A percentile compares a stretch with the other conserved stretches of the same genome.
Conservation (phyloP, 371 early-diverging fungal genomes). For the Mortierella sp. region DNA sequence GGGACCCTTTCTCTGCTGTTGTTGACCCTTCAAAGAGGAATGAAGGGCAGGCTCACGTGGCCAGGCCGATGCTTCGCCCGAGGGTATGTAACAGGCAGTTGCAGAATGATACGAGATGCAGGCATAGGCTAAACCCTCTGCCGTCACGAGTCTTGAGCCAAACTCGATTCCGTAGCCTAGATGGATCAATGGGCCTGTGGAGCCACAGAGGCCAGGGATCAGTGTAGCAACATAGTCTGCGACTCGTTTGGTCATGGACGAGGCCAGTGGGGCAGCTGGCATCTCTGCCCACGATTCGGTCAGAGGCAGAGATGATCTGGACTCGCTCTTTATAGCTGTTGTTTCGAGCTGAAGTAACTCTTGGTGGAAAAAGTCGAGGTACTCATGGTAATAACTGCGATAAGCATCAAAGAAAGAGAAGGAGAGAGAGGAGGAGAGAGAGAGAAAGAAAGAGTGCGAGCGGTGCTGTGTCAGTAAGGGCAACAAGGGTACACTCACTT, state of each 20-base stretch:
- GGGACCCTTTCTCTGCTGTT: conserved; percentile 8
- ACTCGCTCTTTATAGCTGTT: background rate
- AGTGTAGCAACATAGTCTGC: conserved; percentile 38
- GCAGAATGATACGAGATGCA: conserved; percentile 44
- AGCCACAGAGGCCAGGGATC: conserved; percentile 43
- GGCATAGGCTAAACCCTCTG: conserved; percentile 65
- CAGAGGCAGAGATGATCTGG: background rate
- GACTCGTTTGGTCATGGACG: conserved; percentile 25
- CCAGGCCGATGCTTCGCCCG: conserved; percentile 15
- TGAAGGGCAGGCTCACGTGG: no score
- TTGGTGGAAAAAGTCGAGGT: conserved; percentile 46
- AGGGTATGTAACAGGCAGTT: conserved; percentile 31
- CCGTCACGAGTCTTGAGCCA: conserved; percentile 60
- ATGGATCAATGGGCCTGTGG: conserved; percentile 66
- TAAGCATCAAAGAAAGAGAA: background rate
- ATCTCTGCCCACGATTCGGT: conserved; percentile 18
- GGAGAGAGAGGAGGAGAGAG: no score
- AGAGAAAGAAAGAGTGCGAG: no score
- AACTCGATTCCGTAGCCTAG: conserved; percentile 75
- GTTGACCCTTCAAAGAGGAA: background rate
- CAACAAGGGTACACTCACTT: no score
- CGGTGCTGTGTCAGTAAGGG: no score
- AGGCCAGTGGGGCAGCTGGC: conserved; percentile 7
- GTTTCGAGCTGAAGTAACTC: conserved; percentile 31
- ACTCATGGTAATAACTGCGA: conserved; percentile 42